Evolutionary conservation across 2,329 filamentous ascomycete species (phyloP), one percentile per base, ranked within the genome.

Genomic region (Trichoderma sp.): DNA sequence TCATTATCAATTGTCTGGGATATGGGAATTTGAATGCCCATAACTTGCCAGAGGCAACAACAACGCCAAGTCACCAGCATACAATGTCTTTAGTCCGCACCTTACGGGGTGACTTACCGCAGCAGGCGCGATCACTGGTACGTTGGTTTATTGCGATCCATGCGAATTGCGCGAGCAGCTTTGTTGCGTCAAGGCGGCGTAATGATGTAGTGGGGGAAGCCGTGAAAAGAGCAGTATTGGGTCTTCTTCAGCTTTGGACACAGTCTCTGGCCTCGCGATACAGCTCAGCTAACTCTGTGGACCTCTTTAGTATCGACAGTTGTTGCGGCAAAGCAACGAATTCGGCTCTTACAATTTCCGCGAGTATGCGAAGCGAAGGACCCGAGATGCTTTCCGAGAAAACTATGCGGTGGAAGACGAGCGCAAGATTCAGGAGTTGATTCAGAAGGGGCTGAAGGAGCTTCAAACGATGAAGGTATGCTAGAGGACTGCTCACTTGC

Each of bases 281-380:
- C n/a, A 39, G 20, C 9, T 15, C 9, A 20, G 30, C 66, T 69
- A n/a, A 69, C 66, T 20, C 2, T 26, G 2, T 5, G 20, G 3
- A 6, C 20, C 15, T n/a, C 15, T 28, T 17, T 74, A 97, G 95
- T 98, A 97, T 84, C 95, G 96, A 76, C 95, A 95, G 79, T 86
- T 99, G 77, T 86, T 98, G 78, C 92, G 95, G 77, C 92, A 96
- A 81, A 91, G 94, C 74, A 87, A 88, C 73, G 93, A 97, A 79
- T 98, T 99, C 82, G 89, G 94, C 74, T 90, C 92, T 76, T 99
- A 98, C 86, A 99, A 98, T 84, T 99, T 98, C 87, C 90, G 96
- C 84, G 95, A 98, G 82, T 99, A 99, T 83, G 95, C 96, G 68
- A 92, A 91, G 83, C 91, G 96, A 79, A 90, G 95, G 82, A 97